phyloP scores from a whole-genome alignment of 2,329 filamentous ascomycete genomes.

The Rhinocladiella similis region DNA sequence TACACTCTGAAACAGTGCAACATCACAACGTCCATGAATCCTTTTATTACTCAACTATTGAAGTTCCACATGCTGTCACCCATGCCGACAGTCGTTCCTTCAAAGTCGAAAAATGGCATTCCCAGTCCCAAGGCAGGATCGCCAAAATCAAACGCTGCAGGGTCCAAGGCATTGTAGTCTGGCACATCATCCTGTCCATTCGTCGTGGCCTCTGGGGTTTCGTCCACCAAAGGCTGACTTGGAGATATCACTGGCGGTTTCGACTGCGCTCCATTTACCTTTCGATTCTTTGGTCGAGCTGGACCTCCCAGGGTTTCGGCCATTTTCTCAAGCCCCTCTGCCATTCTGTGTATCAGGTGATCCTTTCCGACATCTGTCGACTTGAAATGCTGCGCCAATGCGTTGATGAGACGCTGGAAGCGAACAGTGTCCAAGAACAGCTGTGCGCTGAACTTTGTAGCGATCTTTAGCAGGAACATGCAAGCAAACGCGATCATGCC shows the following conservation, averaged over 20 bases:
- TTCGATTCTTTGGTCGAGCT: slow-evolving; percentile 18
- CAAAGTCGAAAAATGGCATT: slow-evolving; percentile 33
- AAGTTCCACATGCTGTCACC: slow-evolving; percentile 28
- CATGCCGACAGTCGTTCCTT: slow-evolving; percentile 28
- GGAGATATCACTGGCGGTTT: slow-evolving; percentile 14
- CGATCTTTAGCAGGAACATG: slow-evolving; percentile 48
- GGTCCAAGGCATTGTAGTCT: slow-evolving; percentile 24
- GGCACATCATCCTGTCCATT: slow-evolving; percentile 19
- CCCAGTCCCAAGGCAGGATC: slow-evolving; percentile 29
- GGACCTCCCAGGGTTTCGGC: slow-evolving; percentile 28
- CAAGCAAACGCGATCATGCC: slow-evolving; percentile 51
- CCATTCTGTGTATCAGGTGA: slow-evolving; percentile 36
- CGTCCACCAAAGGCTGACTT: slow-evolving; percentile 12
- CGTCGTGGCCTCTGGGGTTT: slow-evolving; percentile 2
- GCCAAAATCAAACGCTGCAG: slow-evolving; percentile 29
- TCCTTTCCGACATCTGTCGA: slow-evolving; percentile 32
- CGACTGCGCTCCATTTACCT: slow-evolving; percentile 17
- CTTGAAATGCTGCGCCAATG: slow-evolving; percentile 34
- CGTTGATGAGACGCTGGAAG: slow-evolving; percentile 31
- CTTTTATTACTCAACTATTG: background rate
- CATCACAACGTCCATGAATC: background rate
- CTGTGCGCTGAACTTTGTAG: slow-evolving; percentile 41
- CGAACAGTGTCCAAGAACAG: slow-evolving; percentile 34
- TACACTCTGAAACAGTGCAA: background rate
- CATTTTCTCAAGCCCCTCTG: slow-evolving; percentile 36